Percentiles rank a stretch among this genome's conserved stretches.
These are phyloP conservation scores for Anaeramoeba ignava DNA, from an alignment of 78 protist genomes.

Conservation along the genomic window DNA sequence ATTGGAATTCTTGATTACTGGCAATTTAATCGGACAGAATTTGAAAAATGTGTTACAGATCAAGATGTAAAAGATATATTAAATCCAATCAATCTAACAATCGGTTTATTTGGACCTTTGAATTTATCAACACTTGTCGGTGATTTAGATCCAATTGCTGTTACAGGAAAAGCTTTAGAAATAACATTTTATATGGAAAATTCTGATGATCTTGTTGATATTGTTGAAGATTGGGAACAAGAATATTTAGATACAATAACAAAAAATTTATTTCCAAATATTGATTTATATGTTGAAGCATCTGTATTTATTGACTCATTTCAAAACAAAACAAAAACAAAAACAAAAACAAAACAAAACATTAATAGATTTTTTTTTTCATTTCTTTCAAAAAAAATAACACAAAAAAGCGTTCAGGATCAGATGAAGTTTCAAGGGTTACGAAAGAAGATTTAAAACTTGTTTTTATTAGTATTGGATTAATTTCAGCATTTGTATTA, in stretches of 20 bases:
- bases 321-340: no score
- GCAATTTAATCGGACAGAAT: slow-evolving; percentile 1
- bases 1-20: not conserved
- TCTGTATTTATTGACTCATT: no score
- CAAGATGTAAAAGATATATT: not conserved
- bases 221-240: not conserved
- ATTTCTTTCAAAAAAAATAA: no score
- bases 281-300: not conserved
- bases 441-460: not conserved
- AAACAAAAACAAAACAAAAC: no score
- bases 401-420: not conserved
- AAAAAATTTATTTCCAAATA: not conserved
- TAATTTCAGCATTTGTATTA: not conserved
- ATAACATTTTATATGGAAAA: not conserved
- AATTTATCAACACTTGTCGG: not conserved
- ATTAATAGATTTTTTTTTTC: no score
- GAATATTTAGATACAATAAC: not conserved
- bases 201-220: not conserved
- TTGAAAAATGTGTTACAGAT: not conserved
- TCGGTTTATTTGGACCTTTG: not conserved
- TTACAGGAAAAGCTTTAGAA: not conserved
- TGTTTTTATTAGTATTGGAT: not conserved
- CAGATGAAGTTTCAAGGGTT: not conserved
- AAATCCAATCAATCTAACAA: no score
- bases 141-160: not conserved